Conservation (phyloP, 2,329 filamentous ascomycete genomes). For the Thermothelomyces thermophilus region DNA sequence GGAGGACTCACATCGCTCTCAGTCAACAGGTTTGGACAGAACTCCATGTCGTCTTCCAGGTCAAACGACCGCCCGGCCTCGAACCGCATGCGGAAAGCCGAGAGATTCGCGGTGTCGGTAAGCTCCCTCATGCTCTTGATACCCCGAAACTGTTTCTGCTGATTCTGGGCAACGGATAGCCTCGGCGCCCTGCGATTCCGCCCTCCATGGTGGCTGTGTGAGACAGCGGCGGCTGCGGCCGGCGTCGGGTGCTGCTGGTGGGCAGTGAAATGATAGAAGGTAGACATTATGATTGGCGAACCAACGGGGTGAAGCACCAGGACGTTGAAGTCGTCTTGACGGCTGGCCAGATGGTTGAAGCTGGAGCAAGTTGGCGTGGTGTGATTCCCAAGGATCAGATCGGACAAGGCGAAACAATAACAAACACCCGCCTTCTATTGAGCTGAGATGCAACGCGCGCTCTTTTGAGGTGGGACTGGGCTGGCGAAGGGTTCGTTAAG, state of each 20-base stretch:
- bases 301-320: slow-evolving; percentile 9
- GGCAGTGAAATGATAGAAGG: slow-evolving; percentile 56
- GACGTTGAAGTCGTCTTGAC: slow-evolving; percentile 13
- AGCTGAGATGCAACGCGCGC: slow-evolving; percentile 5
- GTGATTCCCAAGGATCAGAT: background rate
- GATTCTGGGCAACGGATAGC: slow-evolving; percentile 71
- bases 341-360: slow-evolving; percentile 7
- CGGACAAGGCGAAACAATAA: slow-evolving; percentile 14
- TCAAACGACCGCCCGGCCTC: slow-evolving; percentile 92
- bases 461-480: background rate
- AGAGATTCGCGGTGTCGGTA: slow-evolving; percentile 67
- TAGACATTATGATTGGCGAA: slow-evolving; percentile 44
- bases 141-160: slow-evolving; percentile 79
- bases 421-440: slow-evolving; percentile 17
- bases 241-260: slow-evolving; percentile 54
- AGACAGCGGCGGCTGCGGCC: slow-evolving; percentile 45
- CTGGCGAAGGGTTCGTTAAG: slow-evolving; percentile 6
- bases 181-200: slow-evolving; percentile 80
- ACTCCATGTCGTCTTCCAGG: slow-evolving; percentile 91
- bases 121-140: slow-evolving; percentile 83
- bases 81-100: slow-evolving; percentile 77
- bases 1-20: slow-evolving; percentile 77
- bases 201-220: slow-evolving; percentile 75
- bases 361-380: background rate
- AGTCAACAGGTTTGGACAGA: slow-evolving; percentile 86